Evolutionary conservation across 257 asterid species (phyloP).

Genomic region (Paulownia fortunei): DNA sequence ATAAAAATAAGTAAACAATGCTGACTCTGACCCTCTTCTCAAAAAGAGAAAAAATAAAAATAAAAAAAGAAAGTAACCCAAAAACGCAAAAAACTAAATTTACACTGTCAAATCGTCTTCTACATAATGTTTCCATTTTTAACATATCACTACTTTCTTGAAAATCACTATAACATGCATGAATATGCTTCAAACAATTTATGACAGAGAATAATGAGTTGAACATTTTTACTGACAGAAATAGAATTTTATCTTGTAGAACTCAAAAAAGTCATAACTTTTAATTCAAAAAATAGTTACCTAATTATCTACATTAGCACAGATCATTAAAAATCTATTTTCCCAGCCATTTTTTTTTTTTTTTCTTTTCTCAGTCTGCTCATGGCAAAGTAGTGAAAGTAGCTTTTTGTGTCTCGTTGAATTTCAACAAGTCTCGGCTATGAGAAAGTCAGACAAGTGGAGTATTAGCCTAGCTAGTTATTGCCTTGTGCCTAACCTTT

Average conservation of each 20-base stretch:
- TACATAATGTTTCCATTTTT: conserved; percentile 17
- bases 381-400: not conserved
- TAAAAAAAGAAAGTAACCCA: not conserved
- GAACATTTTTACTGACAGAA: no score
- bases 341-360: not conserved
- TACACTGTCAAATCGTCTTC: not conserved
- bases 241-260: no score
- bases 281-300: not conserved
- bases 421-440: not conserved
- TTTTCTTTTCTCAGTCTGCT: not conserved
- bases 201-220: no score
- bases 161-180: no score
- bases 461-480: not conserved
- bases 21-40: conserved; percentile 26
- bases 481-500: not conserved
- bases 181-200: no score
- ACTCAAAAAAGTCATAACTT: not conserved
- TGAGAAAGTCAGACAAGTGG: not conserved
- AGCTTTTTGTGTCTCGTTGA: not conserved
- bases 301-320: no score
- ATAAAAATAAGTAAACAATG: not conserved
- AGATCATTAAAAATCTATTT: no score
- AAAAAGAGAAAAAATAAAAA: not conserved
- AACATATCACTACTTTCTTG: not conserved
- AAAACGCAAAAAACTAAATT: not conserved